Conservation (phyloP, 75 land plant species). For the Larix kaempferi region DNA sequence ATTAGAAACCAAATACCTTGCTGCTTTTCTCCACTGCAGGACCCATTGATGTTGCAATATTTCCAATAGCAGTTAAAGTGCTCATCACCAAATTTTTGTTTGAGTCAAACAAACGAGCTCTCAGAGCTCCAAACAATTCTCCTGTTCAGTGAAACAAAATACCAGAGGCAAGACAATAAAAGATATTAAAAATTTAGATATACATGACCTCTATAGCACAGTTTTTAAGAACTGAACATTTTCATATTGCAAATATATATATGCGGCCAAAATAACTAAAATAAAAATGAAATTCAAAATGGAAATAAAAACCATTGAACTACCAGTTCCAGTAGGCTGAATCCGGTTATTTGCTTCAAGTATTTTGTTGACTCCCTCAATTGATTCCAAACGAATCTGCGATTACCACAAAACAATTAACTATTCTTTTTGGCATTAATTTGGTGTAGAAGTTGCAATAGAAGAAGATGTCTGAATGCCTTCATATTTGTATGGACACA, state of each 20-base stretch:
- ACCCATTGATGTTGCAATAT: conserved; percentile 47
- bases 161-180: not conserved
- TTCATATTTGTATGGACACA: not conserved
- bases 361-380: conserved; percentile 32
- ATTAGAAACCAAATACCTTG: conserved; percentile 21
- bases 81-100: conserved; percentile 47
- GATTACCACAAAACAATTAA: not conserved
- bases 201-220: too few species aligned
- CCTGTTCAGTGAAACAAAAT: conserved; percentile 16
- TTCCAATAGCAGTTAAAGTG: conserved; percentile 37
- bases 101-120: conserved; percentile 36
- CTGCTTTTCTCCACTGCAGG: conserved; percentile 41
- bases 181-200: too few species aligned
- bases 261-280: not conserved
- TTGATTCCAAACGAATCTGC: conserved; percentile 49
- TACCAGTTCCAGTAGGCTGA: conserved; percentile 50
- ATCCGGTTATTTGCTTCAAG: conserved; percentile 48
- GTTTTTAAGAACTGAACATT: too few species aligned
- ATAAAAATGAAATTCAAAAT: not conserved
- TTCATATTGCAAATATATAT: not conserved
- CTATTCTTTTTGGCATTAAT: not conserved
- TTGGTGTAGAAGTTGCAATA: not conserved
- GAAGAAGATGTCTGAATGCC: not conserved
- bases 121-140: conserved; percentile 31
- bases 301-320: not conserved